Conservation (phyloP, 2,329 filamentous ascomycete species). For the Dothiorella sarmentorum region DNA sequence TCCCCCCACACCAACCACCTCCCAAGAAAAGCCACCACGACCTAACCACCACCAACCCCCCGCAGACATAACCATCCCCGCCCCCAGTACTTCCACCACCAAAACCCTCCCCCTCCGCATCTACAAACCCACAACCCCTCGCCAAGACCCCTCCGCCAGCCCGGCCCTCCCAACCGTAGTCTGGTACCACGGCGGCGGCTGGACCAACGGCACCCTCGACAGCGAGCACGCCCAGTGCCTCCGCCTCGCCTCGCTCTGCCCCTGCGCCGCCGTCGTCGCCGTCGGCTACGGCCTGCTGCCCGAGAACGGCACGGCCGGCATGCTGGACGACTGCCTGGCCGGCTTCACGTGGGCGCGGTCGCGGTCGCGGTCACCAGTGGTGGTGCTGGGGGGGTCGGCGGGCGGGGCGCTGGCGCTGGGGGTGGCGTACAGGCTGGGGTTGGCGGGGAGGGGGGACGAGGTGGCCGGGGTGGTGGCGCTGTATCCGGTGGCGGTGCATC, state of each 20-base stretch:
- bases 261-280: conserved; percentile 34
- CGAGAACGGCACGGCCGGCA: conserved; percentile 25
- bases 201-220: conserved; percentile 34
- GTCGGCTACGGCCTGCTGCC: conserved; percentile 32
- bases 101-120: too few relatives aligned
- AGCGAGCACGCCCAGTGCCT: conserved; percentile 36
- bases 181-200: conserved; percentile 39
- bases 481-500: conserved; percentile 19
- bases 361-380: neutral
- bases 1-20: too few relatives aligned
- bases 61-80: neutral
- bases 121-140: neutral
- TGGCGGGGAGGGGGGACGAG: neutral
- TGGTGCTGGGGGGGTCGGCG: conserved; percentile 22
- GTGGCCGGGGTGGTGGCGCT: conserved; percentile 19
- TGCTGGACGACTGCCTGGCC: conserved; percentile 28
- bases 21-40: too few relatives aligned
- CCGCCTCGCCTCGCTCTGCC: conserved; percentile 27
- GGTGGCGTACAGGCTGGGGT: neutral
- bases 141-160: neutral
- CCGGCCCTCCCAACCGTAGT: conserved; percentile 33
- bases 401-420: conserved; percentile 21
- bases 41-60: too few relatives aligned
- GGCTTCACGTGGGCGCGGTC: conserved; percentile 17
- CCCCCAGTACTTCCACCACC: neutral